Base-by-base conservation (phyloP, 1,284 basidiomycete species). In the Tylopilus orsonianus region DNA sequence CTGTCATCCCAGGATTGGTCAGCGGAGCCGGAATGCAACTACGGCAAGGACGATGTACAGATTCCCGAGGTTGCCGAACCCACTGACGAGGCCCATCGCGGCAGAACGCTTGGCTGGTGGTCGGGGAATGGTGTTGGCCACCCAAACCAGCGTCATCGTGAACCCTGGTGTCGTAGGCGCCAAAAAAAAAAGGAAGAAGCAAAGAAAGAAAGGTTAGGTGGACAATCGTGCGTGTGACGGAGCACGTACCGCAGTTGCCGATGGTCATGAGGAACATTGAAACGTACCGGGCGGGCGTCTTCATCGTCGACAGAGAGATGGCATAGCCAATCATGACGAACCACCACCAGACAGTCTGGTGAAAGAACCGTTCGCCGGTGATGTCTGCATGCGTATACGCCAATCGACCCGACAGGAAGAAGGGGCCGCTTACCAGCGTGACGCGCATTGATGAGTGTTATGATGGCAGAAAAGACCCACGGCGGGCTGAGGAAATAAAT, bases 201-300 rank as follows among this genome's bases (percentile, higher is more conserved):
- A 30, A 30, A 13, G 29, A 4, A 14, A 30, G 14, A 30, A 13
- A 30, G 29, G n/a, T n/a, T n/a, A n/a, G n/a, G n/a, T n/a, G n/a
- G n/a, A n/a, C n/a, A n/a, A n/a, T n/a, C n/a, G n/a, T n/a, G n/a
- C n/a, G n/a, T n/a, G n/a, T n/a, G n/a, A 41, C 26, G 13, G 8
- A 8, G 24, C 27, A 26, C 13, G 13, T 41, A 78, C 81, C 81
- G 5, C 69, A 69, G 54, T 79, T 79, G 37, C 81, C 81, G 43
- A 62, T 64, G 0, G 82, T 75, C 81, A 85, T 82, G 24, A 85
- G 68, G 67, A 87, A 87, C 61, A 87, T 67, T 1, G 79, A 74
- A 32, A 88, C 69, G 56, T 89, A 87, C 44, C 85, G 75, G 2
- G 72, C 80, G 1, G 68, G 76, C 6, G 73, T 72, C 5, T 69